Conservation (phyloP, 2,329 filamentous ascomycete genomes). For the Pyricularia grisea region DNA sequence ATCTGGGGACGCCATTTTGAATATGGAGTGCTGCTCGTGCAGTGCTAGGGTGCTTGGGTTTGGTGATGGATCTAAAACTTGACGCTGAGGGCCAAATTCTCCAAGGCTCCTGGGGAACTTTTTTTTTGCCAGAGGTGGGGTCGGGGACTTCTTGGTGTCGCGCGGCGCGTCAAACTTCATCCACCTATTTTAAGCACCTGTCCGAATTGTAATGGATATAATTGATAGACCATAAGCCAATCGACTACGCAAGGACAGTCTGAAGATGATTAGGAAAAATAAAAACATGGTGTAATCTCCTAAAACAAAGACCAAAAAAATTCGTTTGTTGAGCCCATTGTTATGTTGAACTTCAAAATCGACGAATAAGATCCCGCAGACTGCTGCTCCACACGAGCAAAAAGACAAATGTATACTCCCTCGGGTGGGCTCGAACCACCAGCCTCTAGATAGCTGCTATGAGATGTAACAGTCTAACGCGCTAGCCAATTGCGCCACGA, state of each 20-base stretch:
- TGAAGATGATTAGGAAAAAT: no score
- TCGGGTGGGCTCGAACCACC: constrained; percentile 6
- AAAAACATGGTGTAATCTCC: no score
- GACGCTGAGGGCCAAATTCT: neutral
- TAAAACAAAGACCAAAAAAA: no score
- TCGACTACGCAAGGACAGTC: no score
- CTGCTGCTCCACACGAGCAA: neutral
- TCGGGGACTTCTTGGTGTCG: neutral
- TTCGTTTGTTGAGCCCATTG: no score
- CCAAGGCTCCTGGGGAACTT: neutral
- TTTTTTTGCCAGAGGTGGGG: neutral
- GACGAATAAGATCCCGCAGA: neutral
- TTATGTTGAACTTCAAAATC: neutral
- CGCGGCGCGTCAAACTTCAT: neutral
- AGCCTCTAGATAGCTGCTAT: constrained; percentile 5
- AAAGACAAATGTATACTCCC: neutral
- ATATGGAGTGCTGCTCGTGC: neutral
- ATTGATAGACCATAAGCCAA: no score
- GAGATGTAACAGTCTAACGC: constrained; percentile 45
- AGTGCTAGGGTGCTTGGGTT: neutral
- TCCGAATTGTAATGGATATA: no score
- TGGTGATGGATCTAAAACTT: neutral
- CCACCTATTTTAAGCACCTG: neutral
- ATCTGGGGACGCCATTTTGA: constrained; percentile 30
- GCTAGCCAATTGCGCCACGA: constrained; percentile 46